Base-by-base conservation (phyloP, 2,329 filamentous ascomycete species). In the Dothidotthia symphoricarpi region DNA sequence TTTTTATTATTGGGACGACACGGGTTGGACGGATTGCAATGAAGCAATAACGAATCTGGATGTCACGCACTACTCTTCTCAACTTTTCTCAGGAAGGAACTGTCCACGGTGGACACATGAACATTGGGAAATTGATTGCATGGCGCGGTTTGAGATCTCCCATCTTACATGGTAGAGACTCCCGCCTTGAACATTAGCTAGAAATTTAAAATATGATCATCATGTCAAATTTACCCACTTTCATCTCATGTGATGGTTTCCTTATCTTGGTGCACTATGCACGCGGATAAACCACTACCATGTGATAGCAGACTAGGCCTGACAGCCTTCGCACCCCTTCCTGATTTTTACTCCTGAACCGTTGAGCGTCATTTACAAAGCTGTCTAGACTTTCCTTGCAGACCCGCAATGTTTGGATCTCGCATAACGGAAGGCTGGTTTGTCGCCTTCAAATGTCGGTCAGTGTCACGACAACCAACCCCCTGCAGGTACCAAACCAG, bases 121-220 rank as follows among this genome's bases (percentile, higher is more conserved):
- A 36, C 19, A 35, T 36, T 39, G 43, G 39, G 28, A 39, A 34
- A 26, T 38, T 31, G 37, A 26, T 37, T 29, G 33, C 31, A 38
- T 35, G 41, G 34, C 33, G 37, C 37, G 53, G 52, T 55, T 41
- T 39, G 50, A 55, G 41, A 24, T 56, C 54, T 57, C 54, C 54
- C 54, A 37, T 38, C 33, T n/a, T 30, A 33, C 34, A 36, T 47
- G 54, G 54, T 57, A 28, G 54, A 57, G 54, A 56, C 51, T 48
- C 51, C 49, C 50, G 43, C 45, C 41, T 41, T 22, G 19, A 22
- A 28, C 34, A 36, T 39, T 57, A 53, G 54, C 36, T 56, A 55
- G 36, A 47, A 45, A 39, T 37, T 50, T 49, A 43, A 43, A 51
- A 49, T 41, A 48, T 42, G 29, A 51, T 55, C 43, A 55, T 48